phyloP scores from a whole-genome alignment of 495 filamentous ascomycete species.

The Aspergillus hancockii region DNA sequence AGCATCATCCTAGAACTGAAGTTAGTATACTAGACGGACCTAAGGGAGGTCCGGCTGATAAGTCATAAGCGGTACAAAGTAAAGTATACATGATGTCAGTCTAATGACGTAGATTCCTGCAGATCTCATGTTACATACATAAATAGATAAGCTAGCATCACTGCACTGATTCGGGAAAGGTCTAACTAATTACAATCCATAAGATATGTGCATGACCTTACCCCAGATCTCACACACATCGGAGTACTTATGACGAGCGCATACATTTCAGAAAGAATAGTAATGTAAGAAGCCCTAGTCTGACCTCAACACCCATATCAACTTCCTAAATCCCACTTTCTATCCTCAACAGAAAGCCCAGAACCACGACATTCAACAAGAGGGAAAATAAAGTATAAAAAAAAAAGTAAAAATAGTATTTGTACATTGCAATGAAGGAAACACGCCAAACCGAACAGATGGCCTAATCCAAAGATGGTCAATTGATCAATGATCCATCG shows the following conservation, averaged over 20 bases:
- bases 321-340: too few species aligned
- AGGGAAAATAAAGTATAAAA: too few species aligned
- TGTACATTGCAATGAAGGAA: too few species aligned
- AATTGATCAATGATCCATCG: not conserved
- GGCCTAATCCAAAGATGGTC: not conserved
- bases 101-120: not conserved
- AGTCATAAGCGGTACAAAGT: not conserved
- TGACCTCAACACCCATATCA: too few species aligned
- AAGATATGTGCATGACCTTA: not conserved
- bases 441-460: not conserved
- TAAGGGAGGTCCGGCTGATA: not conserved
- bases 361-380: too few species aligned
- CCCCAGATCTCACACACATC: not conserved
- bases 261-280: too few species aligned
- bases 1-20: not conserved
- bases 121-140: not conserved
- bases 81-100: not conserved
- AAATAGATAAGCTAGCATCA: not conserved
- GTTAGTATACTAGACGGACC: not conserved
- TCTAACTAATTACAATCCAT: too few species aligned
- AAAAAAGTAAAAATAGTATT: too few species aligned
- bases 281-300: not conserved
- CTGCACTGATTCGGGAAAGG: not conserved
- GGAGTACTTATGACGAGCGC: not conserved
- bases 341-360: too few species aligned